phyloP scores from a whole-genome alignment of 768 basidiomycete genomes.

The Dioszegia hungarica region DNA sequence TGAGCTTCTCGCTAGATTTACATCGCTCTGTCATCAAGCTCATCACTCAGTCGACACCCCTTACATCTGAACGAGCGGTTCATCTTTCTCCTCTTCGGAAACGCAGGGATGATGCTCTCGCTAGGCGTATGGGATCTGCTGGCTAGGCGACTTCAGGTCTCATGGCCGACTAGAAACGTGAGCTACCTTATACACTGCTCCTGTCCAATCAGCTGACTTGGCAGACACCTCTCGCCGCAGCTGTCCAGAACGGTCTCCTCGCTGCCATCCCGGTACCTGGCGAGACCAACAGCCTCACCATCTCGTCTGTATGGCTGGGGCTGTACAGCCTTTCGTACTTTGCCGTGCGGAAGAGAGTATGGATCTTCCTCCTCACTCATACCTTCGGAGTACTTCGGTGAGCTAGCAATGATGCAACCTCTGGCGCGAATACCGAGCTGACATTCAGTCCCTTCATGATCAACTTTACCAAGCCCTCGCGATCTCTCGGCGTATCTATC shows the following conservation, averaged over 20 bases:
- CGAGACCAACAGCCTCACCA: conserved; percentile 1
- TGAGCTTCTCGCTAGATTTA: conserved; percentile 7
- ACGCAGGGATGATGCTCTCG: conserved; percentile 16
- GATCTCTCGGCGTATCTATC: conserved; percentile 12
- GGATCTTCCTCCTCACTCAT: conserved; percentile 6
- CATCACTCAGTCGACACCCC: conserved; percentile 26
- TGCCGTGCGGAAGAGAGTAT: not conserved
- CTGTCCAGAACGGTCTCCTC: conserved; percentile 3
- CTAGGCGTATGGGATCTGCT: conserved; percentile 30
- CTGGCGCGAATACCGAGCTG: not conserved
- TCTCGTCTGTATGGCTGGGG: not conserved
- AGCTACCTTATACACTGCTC: not conserved
- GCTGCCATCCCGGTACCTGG: not conserved
- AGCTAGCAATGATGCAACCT: not conserved
- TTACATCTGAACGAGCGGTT: conserved; percentile 40
- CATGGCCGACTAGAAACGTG: conserved; percentile 36
- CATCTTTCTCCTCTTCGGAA: conserved; percentile 33
- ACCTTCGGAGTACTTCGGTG: conserved; percentile 6
- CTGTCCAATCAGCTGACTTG: not conserved
- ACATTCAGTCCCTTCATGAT: conserved; percentile 31
- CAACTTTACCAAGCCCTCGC: conserved; percentile 26
- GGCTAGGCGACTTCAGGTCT: conserved; percentile 9
- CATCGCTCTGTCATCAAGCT: not conserved
- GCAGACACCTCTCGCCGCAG: conserved; percentile 7
- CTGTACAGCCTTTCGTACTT: conserved; percentile 6